Evolutionary conservation across 2,329 filamentous ascomycete genomes (phyloP).

Genomic region (Chrysoporthe austroafricana): DNA sequence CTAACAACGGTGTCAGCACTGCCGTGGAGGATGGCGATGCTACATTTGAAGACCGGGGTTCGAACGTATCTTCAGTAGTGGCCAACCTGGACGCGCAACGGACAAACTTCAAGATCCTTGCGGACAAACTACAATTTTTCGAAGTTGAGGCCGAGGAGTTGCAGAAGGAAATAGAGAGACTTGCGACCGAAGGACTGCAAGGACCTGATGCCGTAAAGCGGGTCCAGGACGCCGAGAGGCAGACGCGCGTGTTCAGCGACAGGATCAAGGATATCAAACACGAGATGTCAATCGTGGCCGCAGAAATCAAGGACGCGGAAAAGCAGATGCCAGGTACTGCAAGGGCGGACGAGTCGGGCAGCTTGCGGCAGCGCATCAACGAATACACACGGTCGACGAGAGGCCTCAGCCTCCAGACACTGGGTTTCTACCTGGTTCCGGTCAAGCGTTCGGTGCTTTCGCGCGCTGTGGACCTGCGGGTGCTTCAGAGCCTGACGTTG

Average conservation of each 20-base stretch:
- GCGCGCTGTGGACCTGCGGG: conserved; percentile 59
- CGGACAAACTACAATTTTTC: conserved; percentile 39
- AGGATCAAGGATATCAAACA: conserved; percentile 40
- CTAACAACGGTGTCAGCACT: conserved; percentile 18
- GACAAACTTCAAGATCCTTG: conserved; percentile 40
- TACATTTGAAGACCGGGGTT: conserved; percentile 2
- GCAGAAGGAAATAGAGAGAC: conserved; percentile 37
- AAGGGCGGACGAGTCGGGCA: conserved; percentile 30
- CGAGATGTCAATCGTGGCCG: conserved; percentile 42
- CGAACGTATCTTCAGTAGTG: conserved; percentile 28
- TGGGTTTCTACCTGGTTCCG: conserved; percentile 63
- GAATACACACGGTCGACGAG: conserved; percentile 63
- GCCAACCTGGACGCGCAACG: conserved; percentile 37
- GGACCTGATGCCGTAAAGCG: conserved; percentile 27
- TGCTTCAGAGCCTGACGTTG: conserved; percentile 60
- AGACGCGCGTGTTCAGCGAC: conserved; percentile 37
- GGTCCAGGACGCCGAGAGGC: conserved; percentile 36
- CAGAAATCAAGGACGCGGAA: conserved; percentile 43
- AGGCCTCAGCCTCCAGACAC: conserved; percentile 58
- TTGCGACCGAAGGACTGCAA: conserved; percentile 26
- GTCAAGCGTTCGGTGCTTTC: conserved; percentile 61
- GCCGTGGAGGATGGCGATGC: neutral
- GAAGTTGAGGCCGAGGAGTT: conserved; percentile 38
- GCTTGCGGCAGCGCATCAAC: conserved; percentile 39
- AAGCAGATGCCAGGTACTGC: conserved; percentile 30